Conservation (phyloP, 2,329 filamentous ascomycete species). For the Podosphaera leucotricha region DNA sequence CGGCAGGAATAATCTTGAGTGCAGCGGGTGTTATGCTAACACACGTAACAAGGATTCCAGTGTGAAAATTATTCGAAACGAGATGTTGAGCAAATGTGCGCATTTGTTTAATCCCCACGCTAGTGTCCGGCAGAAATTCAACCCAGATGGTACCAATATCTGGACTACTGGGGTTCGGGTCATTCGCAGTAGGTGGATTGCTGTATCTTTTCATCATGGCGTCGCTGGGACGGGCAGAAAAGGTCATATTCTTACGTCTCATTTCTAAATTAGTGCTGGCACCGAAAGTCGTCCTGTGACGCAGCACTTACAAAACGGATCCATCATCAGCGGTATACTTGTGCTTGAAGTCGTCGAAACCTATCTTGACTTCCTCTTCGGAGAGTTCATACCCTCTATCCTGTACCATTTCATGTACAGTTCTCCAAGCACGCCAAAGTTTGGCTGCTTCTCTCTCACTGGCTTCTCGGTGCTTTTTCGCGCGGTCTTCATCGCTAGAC, state of each 20-base stretch:
- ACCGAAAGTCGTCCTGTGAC: neutral
- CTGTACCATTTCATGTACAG: slow-evolving; percentile 80
- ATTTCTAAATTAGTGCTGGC: neutral
- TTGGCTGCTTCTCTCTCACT: slow-evolving; percentile 27
- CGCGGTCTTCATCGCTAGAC: slow-evolving; percentile 13
- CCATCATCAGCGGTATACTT: slow-evolving; percentile 53
- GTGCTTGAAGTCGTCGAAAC: slow-evolving; percentile 55
- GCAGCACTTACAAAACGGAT: slow-evolving; percentile 41
- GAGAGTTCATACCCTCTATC: slow-evolving; percentile 84
- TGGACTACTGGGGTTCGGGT: slow-evolving; percentile 42
- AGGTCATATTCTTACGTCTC: slow-evolving; percentile 66
- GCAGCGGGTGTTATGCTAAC: slow-evolving; percentile 66
- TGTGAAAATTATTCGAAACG: slow-evolving; percentile 57
- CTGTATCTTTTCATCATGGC: slow-evolving; percentile 72
- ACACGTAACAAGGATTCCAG: slow-evolving; percentile 73
- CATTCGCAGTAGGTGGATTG: slow-evolving; percentile 39
- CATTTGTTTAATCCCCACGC: slow-evolving; percentile 78
- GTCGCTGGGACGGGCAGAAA: slow-evolving; percentile 65
- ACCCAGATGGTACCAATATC: slow-evolving; percentile 79
- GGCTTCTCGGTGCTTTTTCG: slow-evolving; percentile 14
- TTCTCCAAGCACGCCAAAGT: slow-evolving; percentile 86
- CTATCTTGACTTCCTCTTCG: slow-evolving; percentile 70
- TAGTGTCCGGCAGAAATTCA: slow-evolving; percentile 64
- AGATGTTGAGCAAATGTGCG: slow-evolving; percentile 72
- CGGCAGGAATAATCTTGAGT: slow-evolving; percentile 60